Base-by-base conservation (phyloP, 352 stramenopile genomes). In the Globisporangium mamillatum region DNA sequence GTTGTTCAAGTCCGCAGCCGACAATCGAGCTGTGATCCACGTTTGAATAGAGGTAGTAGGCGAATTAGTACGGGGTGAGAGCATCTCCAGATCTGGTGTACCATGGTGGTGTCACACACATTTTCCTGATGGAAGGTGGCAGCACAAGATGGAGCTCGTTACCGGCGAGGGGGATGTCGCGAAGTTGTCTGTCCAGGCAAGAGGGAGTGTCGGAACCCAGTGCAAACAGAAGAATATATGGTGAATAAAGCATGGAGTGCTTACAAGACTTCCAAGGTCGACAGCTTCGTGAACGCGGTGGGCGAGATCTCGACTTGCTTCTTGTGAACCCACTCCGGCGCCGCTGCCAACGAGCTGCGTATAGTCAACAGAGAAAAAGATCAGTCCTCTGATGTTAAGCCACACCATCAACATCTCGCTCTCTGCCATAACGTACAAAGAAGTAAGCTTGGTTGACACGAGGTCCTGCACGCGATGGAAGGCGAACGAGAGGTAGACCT, bases 241-340 rank as follows among this genome's bases (percentile, higher is more conserved):
- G 20, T 2, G 20, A 18, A 9, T 9, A 57, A 4, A 54, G 55
- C 22, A 65, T 10, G 27, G 25, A 41, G 16, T 34, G 14, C 79
- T 60, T 79, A 90, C 81, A 90, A 68, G 18, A 48, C 71, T 73
- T 86, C 56, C 7, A 90, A 71, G 0, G 71, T 60, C 0, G 70
- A 72, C 3, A 90, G 72, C 56, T 76, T 48, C 1, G 71, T 63
- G 63, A 90, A 87, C 7, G 79, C 78, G n/a, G 73, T 71, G 8
- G 77, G 36, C 0, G 61, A 59, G 56, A 90, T 78, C 0, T 8
- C 66, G 38, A 90, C 76, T 18, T 74, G 78, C 1, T 67, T 64
- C 10, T 55, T 63, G 20, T 82, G 81, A 16, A 76, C 68, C 48
- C 67, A 88, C 22, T 58, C 58, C 9, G 79, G 60, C 44, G 72